A percentile compares a stretch with the other conserved stretches of the same genome.
Evolutionary conservation across 768 basidiomycete species (phyloP).

Genomic region (Termitomyces sp.): DNA sequence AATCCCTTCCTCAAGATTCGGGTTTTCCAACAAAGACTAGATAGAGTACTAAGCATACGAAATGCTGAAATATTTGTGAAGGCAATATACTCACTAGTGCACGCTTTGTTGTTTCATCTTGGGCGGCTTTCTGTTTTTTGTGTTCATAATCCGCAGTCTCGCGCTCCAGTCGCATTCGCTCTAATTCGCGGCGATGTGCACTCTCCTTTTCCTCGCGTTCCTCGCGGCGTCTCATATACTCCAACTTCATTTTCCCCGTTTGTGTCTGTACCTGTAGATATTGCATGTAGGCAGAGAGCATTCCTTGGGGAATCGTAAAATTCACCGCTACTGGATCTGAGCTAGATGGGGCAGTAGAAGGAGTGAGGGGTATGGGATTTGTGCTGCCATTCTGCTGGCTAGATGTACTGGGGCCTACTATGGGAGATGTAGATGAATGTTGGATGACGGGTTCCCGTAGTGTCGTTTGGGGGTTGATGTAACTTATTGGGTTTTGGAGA

Average conservation of each 20-base stretch:
- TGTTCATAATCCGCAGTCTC: slow-evolving; percentile 54
- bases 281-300: slow-evolving; percentile 53
- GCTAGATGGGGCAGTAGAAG: slow-evolving; percentile 14
- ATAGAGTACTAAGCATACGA: background rate
- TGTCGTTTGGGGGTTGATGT: slow-evolving; percentile 31
- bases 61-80: background rate
- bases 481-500: slow-evolving; percentile 19
- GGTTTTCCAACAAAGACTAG: slow-evolving; percentile 55
- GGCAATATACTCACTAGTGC: slow-evolving; percentile 43
- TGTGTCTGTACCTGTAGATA: slow-evolving; percentile 64
- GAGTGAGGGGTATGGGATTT: slow-evolving; percentile 12
- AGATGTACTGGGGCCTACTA: slow-evolving; percentile 14
- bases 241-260: slow-evolving; percentile 64
- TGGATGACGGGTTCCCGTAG: slow-evolving; percentile 27
- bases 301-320: slow-evolving; percentile 47
- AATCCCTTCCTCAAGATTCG: slow-evolving; percentile 50
- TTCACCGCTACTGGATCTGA: slow-evolving; percentile 39
- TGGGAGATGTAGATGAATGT: slow-evolving; percentile 20
- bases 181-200: slow-evolving; percentile 41
- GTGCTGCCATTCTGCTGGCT: slow-evolving; percentile 8
- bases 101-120: slow-evolving; percentile 56
- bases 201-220: slow-evolving; percentile 66
- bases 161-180: slow-evolving; percentile 47
- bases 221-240: slow-evolving; percentile 60
- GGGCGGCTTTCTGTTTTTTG: slow-evolving; percentile 39